Base-by-base conservation (phyloP, 208 protist species). In the Zelonia costaricensis region DNA sequence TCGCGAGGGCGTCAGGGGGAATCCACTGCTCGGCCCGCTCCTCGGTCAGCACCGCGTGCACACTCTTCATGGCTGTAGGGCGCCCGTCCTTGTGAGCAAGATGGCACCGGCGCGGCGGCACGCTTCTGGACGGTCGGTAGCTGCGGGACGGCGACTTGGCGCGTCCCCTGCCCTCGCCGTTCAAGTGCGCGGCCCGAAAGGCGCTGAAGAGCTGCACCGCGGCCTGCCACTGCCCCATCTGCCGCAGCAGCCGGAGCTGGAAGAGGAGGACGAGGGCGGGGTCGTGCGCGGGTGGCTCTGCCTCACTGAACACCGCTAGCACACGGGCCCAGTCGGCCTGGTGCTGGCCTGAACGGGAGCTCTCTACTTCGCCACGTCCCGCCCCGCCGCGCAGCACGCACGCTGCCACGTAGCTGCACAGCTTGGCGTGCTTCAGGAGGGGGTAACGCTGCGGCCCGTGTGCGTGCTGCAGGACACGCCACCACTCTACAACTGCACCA, bases 371-470 rank as follows among this genome's bases (percentile, higher is more conserved):
- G n/a, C n/a, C n/a, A n/a, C n/a, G n/a, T n/a, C n/a, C n/a, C n/a
- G n/a, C n/a, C n/a, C 40, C 35, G 20, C 44, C 4, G 5, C 45
- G 47, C 45, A 80, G 59, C 39, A 80, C 57, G 52, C 78, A 88
- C 35, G 69, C 69, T 42, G 78, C 82, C 42, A 88, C 76, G 51
- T 84, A 80, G 65, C 78, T 88, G 62, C 82, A 75, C 8, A 88
- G 69, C 45, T 80, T 82, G 8, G 83, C 57, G 66, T 88, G 70
- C 10, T 23, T 30, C 28, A 70, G 63, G 28, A 88, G 65, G 10
- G 61, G 51, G 22, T 64, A 75, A 12, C 25, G 55, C 36, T 43
- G 23, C 2, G 33, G 43, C 27, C 23, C 13, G 27, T 58, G 28
- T 2, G 39, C 64, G 4, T 28, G 10, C 16, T 47, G 61, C 16